Conservation (phyloP, 352 stramenopile genomes). For the Globisporangium spiculum region DNA sequence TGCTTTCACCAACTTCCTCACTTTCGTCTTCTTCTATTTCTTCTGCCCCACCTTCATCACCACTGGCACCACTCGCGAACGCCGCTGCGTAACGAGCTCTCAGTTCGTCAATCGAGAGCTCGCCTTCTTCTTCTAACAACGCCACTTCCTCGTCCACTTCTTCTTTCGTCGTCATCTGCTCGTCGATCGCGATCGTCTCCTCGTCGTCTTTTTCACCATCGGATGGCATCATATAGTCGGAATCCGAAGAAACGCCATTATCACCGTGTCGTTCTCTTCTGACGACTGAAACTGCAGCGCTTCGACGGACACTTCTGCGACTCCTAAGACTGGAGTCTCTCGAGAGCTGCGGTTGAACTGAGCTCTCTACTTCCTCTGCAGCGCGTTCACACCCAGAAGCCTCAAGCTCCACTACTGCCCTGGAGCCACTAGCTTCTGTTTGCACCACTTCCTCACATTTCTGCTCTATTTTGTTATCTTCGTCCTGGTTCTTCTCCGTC, state of each 20-base stretch:
- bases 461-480: neutral
- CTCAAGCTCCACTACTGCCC: neutral
- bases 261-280: constrained; percentile 14
- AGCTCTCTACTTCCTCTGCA: neutral
- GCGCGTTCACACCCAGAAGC: neutral
- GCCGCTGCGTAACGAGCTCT: constrained; percentile 40
- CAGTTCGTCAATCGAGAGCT: constrained; percentile 91
- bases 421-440: neutral
- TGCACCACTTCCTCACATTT: neutral
- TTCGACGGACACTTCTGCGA: constrained; percentile 18
- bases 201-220: constrained; percentile 78
- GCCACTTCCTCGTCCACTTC: constrained; percentile 80
- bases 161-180: constrained; percentile 33
- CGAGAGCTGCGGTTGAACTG: neutral
- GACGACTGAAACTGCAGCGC: neutral
- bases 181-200: constrained; percentile 85
- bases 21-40: constrained; percentile 17
- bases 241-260: constrained; percentile 40
- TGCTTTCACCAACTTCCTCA: constrained; percentile 1
- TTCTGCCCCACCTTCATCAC: constrained; percentile 18
- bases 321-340: neutral
- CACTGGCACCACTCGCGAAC: constrained; percentile 11
- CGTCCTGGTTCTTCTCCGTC: neutral
- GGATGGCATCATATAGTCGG: constrained; percentile 29
- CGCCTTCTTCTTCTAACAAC: constrained; percentile 83